These are phyloP conservation scores for Populus ilicifolia DNA, from an alignment of 345 rosid species.

Conservation along the genomic window DNA sequence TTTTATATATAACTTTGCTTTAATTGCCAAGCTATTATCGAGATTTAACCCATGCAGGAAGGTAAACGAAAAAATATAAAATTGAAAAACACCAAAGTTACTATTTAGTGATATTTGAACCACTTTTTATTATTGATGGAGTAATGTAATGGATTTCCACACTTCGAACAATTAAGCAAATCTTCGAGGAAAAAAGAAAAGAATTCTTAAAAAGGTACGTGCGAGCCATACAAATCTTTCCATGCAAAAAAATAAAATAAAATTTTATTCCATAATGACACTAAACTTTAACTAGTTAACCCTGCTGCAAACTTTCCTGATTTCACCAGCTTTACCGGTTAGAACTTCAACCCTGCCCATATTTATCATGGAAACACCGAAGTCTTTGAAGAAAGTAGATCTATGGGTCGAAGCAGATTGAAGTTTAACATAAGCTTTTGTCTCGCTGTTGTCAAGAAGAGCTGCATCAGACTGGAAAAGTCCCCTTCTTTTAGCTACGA, in stretches of 20 bases:
- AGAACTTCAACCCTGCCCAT: slow-evolving; percentile 66
- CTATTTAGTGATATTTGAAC: too few relatives aligned
- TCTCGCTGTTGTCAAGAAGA: slow-evolving; percentile 41
- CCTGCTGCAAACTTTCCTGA: slow-evolving; percentile 56
- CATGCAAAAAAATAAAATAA: background rate
- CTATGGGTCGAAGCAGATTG: slow-evolving; percentile 17
- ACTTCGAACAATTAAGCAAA: background rate
- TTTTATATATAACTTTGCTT: too few relatives aligned
- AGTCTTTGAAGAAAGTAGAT: slow-evolving; percentile 52
- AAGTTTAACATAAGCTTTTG: slow-evolving; percentile 41
- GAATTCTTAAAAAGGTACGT: too few relatives aligned
- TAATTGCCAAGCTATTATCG: background rate
- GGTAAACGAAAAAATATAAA: too few relatives aligned
- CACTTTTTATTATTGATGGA: background rate
- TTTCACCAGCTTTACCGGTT: slow-evolving; percentile 46
- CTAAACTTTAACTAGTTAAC: slow-evolving; percentile 25
- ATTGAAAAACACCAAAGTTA: too few relatives aligned
- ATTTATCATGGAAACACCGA: slow-evolving; percentile 59
- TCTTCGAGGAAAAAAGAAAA: background rate
- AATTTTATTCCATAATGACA: background rate
- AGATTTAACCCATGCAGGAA: background rate
- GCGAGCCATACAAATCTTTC: background rate
- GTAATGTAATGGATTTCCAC: background rate
- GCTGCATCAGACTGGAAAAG: slow-evolving; percentile 63
- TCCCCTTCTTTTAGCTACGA: slow-evolving; percentile 54